Evolutionary conservation across 1,284 basidiomycete genomes (phyloP), one percentile per base, ranked within the genome.

Genomic region (Ustilago nuda): DNA sequence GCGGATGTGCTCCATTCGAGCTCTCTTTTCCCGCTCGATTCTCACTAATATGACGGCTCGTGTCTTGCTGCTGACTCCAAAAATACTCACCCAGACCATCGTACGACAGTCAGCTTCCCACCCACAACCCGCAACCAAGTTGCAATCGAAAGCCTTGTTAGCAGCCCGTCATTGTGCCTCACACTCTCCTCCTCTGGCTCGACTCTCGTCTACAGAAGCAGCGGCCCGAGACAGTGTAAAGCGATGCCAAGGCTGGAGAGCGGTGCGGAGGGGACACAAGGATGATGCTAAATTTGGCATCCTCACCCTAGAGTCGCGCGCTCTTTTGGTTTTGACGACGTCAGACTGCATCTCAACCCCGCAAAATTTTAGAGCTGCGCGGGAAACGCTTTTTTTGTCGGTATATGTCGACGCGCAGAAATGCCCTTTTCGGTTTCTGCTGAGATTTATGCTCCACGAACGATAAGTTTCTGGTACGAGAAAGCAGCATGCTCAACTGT

Each of bases 401-500:
- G 23, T 27, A 27, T 27, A 8, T 8, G 45, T 4, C 17, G 39
- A 41, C 39, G 15, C 39, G 11, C 39, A n/a, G 17, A 41, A 41
- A 41, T 41, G 39, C 39, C 12, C 12, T 41, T 37, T 37, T 37
- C 36, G 36, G 36, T 5, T 37, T 37, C 5, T 37, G 36, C 36
- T 13, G 13, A 37, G 36, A 27, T 37, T 37, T 4, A 37, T 37
- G 36, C 36, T 37, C 36, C 36, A 37, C 36, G 36, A 37, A 13
- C 9, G 36, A 9, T 4, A 37, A 37, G 45, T 50, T 52, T 52
- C 32, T 52, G 32, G 51, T 52, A 52, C 51, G 51, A 52, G 51
- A 52, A 33, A 48, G 23, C n/a, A 27, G 37, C 37, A 39, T 39
- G 37, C 37, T 39, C 15, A 2, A 39, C 4, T 9, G 37, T 39